Percentiles rank a stretch among this genome's conserved stretches.
phyloP scores from a whole-genome alignment of 106 monocot genomes.

The Dendrobium huoshanense region DNA sequence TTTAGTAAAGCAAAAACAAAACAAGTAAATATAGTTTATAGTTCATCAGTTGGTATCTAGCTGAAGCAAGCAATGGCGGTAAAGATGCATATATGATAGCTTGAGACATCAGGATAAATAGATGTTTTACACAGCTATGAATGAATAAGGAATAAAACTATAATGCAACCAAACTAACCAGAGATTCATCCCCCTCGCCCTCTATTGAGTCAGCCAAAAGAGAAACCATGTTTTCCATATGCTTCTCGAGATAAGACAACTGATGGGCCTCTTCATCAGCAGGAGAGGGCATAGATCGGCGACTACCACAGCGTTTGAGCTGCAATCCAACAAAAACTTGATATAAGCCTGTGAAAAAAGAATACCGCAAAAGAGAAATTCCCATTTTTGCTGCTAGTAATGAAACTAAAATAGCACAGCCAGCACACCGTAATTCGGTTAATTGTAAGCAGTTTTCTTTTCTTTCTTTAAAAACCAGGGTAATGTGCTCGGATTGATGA shows the following conservation, averaged over 20 bases:
- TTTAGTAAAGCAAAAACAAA: background rate
- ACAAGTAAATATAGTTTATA: background rate
- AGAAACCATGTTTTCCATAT: constrained; percentile 71
- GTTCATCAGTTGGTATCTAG: background rate
- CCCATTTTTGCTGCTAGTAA: background rate
- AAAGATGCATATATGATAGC: background rate
- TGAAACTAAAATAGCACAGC: background rate
- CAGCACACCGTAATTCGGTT: background rate
- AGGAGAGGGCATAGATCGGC: constrained; percentile 89
- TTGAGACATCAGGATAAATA: background rate
- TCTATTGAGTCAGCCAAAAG: constrained; percentile 72
- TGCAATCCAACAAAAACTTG: constrained; percentile 22
- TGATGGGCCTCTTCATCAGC: constrained; percentile 93
- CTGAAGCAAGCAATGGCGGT: background rate
- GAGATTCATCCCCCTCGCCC: constrained; percentile 63
- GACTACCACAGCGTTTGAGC: constrained; percentile 85
- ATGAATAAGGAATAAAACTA: background rate
- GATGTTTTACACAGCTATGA: background rate
- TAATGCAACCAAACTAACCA: constrained; percentile 45
- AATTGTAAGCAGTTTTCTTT: background rate
- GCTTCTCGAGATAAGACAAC: constrained; percentile 89
- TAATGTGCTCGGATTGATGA: background rate
- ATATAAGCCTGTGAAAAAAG: background rate
- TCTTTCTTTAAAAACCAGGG: background rate
- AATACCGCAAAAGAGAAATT: background rate